These are phyloP conservation scores for Saccharum spontaneum DNA, from an alignment of 176 grass and related monocot genomes.

Conservation along the genomic window DNA sequence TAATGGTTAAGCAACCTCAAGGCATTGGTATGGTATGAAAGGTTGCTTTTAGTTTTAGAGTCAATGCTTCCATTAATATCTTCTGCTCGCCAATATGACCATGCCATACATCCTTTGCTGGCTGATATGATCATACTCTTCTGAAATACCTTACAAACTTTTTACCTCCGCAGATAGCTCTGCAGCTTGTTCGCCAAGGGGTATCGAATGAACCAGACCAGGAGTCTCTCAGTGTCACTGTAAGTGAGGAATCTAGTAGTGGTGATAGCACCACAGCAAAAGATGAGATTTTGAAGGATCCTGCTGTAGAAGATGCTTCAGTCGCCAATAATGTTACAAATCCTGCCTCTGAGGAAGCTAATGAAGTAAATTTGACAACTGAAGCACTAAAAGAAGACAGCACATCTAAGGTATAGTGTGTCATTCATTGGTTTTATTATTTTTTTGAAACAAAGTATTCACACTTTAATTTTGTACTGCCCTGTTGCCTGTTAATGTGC, in stretches of 20 bases:
- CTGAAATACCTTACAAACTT: slow-evolving; percentile 15
- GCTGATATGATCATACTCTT: slow-evolving; percentile 10
- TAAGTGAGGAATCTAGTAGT: slow-evolving; percentile 32
- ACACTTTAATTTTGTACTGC: slow-evolving; percentile 19
- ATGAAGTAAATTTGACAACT: slow-evolving; percentile 24
- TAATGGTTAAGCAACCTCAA: slow-evolving; percentile 17
- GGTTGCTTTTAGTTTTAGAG: not conserved
- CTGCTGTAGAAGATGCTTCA: slow-evolving; percentile 30
- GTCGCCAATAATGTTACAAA: not conserved
- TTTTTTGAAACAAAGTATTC: slow-evolving; percentile 10
- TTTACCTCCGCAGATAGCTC: slow-evolving; percentile 67
- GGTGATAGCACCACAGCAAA: slow-evolving; percentile 18
- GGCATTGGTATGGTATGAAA: slow-evolving; percentile 16
- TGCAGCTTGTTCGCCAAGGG: slow-evolving; percentile 78
- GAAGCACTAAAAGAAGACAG: slow-evolving; percentile 17
- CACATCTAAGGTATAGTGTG: slow-evolving; percentile 29
- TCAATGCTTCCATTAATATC: slow-evolving; percentile 13
- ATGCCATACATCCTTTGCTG: not conserved
- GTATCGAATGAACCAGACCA: slow-evolving; percentile 51
- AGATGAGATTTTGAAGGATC: slow-evolving; percentile 50
- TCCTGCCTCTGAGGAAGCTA: slow-evolving; percentile 39
- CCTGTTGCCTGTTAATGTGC: slow-evolving; percentile 14
- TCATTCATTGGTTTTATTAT: not conserved
- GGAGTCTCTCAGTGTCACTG: slow-evolving; percentile 36
- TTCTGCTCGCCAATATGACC: slow-evolving; percentile 1